These are phyloP conservation scores for Trichosporon sp. DNA, from an alignment of 1,284 basidiomycete genomes.

Conservation along the genomic window DNA sequence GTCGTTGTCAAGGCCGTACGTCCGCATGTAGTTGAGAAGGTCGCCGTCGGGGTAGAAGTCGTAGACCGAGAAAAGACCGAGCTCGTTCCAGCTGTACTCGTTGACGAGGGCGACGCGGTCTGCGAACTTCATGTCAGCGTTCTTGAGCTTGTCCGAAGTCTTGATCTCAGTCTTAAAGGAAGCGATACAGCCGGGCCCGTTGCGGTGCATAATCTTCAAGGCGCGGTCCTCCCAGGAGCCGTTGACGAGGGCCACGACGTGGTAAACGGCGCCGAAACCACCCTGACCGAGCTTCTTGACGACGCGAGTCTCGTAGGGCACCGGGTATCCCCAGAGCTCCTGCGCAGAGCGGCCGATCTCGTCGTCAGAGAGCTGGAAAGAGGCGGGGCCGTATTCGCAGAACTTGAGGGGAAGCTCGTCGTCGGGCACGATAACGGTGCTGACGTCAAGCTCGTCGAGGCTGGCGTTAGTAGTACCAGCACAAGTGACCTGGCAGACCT, in stretches of 20 bases:
- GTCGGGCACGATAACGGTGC: neutral
- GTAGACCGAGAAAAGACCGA: neutral
- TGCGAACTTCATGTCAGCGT: neutral
- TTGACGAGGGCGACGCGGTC: neutral
- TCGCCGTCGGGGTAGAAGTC: neutral
- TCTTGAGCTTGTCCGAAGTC: neutral
- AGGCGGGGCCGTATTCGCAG: neutral
- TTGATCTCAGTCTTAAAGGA: neutral
- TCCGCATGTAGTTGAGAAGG: neutral
- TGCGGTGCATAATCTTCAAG: neutral
- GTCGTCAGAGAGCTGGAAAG: neutral
- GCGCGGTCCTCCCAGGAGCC: neutral
- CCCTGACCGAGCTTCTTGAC: neutral
- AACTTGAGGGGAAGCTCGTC: neutral
- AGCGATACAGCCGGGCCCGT: neutral
- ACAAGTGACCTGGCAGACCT: neutral
- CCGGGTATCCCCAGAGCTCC: neutral
- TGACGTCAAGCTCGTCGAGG: neutral
- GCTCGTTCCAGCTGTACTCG: neutral
- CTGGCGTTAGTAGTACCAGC: neutral
- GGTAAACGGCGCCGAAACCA: neutral
- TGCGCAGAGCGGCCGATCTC: neutral
- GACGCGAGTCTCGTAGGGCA: neutral
- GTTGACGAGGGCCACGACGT: neutral
- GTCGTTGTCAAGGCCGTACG: neutral